Conservation (phyloP, 768 basidiomycete species). For the Calvatia gigantea region DNA sequence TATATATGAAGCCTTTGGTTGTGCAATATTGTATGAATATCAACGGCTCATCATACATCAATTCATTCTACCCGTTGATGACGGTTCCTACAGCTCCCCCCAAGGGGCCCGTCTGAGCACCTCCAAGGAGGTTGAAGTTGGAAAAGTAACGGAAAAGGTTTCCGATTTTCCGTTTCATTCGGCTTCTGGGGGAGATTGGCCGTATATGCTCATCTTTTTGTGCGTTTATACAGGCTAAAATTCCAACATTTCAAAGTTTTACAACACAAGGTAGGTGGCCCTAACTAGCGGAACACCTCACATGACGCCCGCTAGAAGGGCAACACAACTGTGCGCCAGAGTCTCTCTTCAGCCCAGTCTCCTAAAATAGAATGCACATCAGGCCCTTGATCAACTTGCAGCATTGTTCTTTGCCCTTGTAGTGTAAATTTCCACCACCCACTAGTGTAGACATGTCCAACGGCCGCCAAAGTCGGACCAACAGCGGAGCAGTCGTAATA, state of each 20-base stretch:
- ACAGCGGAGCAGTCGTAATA: no score
- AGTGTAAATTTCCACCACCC: not conserved
- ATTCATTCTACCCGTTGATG: not conserved
- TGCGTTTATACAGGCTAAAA: not conserved
- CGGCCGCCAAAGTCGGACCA: no score
- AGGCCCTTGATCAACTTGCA: conserved; percentile 1
- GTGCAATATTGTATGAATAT: no score
- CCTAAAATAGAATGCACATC: not conserved
- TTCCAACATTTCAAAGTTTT: no score
- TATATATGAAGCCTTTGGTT: no score
- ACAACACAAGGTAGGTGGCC: no score
- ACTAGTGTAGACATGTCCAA: no score
- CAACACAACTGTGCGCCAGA: not conserved
- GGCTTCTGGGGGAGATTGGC: not conserved
- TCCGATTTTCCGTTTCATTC: not conserved
- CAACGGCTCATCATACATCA: no score
- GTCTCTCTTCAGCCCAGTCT: no score
- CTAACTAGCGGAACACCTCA: not conserved
- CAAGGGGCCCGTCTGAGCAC: not conserved
- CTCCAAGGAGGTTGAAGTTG: not conserved
- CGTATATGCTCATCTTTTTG: not conserved
- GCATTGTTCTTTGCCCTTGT: not conserved
- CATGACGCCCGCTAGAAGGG: not conserved
- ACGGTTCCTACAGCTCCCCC: not conserved
- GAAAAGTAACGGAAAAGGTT: not conserved